Conservation (phyloP, 2,329 filamentous ascomycete genomes). For the Claviceps sp. region DNA sequence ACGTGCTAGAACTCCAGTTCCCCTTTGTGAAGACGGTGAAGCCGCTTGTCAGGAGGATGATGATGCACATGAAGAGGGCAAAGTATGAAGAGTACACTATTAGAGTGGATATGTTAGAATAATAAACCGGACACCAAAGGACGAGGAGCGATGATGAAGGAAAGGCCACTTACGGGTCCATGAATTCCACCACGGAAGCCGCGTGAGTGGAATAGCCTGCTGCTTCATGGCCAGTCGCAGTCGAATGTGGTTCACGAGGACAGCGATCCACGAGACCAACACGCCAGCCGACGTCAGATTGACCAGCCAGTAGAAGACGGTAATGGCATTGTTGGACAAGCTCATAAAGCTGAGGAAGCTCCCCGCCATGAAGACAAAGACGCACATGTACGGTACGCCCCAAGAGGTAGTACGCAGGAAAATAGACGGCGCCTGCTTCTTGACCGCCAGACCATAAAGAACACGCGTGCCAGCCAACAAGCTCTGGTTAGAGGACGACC, state of each 20-base stretch:
- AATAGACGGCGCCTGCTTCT: slow-evolving; percentile 49
- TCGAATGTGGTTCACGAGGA: slow-evolving; percentile 47
- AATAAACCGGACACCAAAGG: background rate
- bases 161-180: slow-evolving; percentile 39
- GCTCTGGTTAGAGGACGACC: slow-evolving; percentile 47
- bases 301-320: slow-evolving; percentile 53
- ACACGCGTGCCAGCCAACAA: slow-evolving; percentile 56
- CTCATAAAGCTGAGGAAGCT: slow-evolving; percentile 46
- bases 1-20: slow-evolving; percentile 42
- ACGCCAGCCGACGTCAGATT: slow-evolving; percentile 49
- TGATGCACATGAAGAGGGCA: slow-evolving; percentile 44
- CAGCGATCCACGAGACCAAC: slow-evolving; percentile 48
- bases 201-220: slow-evolving; percentile 36
- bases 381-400: slow-evolving; percentile 49
- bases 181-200: slow-evolving; percentile 48
- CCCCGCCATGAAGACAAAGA: slow-evolving; percentile 38
- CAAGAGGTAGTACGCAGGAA: slow-evolving; percentile 47
- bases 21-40: slow-evolving; percentile 50
- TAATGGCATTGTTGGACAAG: slow-evolving; percentile 42
- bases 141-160: background rate
- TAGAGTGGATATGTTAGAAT: slow-evolving; percentile 2
- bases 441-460: slow-evolving; percentile 53
- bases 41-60: slow-evolving; percentile 58
- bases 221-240: slow-evolving; percentile 38
- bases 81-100: slow-evolving; percentile 46